These are phyloP conservation scores for Oryza meyeriana DNA, from an alignment of 176 grass and related monocot species.

Conservation along the genomic window DNA sequence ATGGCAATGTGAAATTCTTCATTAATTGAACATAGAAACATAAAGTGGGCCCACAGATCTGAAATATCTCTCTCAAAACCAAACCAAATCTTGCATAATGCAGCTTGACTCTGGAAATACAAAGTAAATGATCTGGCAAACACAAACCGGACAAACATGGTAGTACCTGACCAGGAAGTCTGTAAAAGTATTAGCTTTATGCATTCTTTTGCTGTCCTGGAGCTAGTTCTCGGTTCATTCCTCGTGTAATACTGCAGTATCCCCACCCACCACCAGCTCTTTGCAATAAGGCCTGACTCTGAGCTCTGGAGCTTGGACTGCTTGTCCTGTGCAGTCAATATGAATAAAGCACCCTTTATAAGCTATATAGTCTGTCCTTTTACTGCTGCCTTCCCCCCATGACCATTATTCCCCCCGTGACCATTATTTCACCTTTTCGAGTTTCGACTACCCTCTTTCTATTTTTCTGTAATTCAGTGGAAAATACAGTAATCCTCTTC, in stretches of 20 bases:
- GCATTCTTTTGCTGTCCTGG: neutral
- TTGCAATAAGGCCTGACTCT: conserved; percentile 9
- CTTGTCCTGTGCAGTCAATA: conserved; percentile 25
- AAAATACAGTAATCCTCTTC: conserved; percentile 15
- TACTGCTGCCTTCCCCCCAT: conserved; percentile 16
- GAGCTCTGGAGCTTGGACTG: conserved; percentile 13
- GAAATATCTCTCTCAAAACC: conserved; percentile 9
- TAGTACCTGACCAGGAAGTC: neutral
- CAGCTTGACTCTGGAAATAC: conserved; percentile 14
- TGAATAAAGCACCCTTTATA: neutral
- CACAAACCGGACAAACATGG: conserved; percentile 2
- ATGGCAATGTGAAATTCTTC: neutral
- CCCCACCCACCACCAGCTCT: conserved; percentile 24
- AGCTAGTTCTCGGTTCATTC: conserved; percentile 7
- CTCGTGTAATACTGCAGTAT: neutral
- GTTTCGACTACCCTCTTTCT: conserved; percentile 17
- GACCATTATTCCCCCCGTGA: neutral
- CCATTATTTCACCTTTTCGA: conserved; percentile 15
- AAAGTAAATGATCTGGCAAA: neutral
- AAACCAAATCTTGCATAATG: neutral
- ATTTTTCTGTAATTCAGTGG: conserved; percentile 20
- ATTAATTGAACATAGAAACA: neutral
- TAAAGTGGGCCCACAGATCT: too few species aligned
- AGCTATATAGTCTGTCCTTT: conserved; percentile 22
- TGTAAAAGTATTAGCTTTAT: conserved; percentile 18